Base-by-base conservation (phyloP, 83 land plant species). In the Thuja plicata region DNA sequence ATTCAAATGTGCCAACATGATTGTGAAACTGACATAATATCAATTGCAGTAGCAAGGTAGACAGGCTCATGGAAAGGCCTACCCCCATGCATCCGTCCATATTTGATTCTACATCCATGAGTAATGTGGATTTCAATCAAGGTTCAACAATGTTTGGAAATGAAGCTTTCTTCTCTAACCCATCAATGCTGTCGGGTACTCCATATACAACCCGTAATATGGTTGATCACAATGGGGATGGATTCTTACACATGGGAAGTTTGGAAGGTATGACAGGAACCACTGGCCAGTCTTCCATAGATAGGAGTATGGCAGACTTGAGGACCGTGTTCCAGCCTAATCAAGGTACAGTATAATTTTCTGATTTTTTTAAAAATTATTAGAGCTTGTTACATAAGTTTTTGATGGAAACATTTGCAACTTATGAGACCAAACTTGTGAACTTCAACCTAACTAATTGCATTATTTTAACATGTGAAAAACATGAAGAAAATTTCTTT, bases 231-330 rank as follows among this genome's bases (percentile, higher is more conserved):
- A 46, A 82, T 82, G 85, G n/a, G 54, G 32, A 82, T 46, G 85
- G 85, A 17, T 82, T 82, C 43, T 82, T 82, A 82, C 85, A 82
- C 13, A 82, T 82, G 55, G 85, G 85, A 82, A 82, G 34, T 82
- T 82, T 82, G 8, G 85, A 82, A 46, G 85, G 85, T 27, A 10
- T 82, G 55, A 17, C 52, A 43, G 85, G 85, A 82, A 15, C 50
- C 43, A 24, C 4, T 82, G 85, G 50, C 16, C 54, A 82, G 52
- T 82, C 43, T n/a, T 46, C 85, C 85, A n/a, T 45, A n/a, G 46
- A 45, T 12, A 45, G 85, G 85, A 82, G 85, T 9, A 27, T 43
- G 43, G 0, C 85, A 82, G 85, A 46, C 34, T 82, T 46, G 54
- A 43, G 50, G n/a, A 82, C 85, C 27, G 34, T 43, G 55, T 82